Conservation (phyloP, 1,284 basidiomycete species). For the Malassezia pachydermatis region DNA sequence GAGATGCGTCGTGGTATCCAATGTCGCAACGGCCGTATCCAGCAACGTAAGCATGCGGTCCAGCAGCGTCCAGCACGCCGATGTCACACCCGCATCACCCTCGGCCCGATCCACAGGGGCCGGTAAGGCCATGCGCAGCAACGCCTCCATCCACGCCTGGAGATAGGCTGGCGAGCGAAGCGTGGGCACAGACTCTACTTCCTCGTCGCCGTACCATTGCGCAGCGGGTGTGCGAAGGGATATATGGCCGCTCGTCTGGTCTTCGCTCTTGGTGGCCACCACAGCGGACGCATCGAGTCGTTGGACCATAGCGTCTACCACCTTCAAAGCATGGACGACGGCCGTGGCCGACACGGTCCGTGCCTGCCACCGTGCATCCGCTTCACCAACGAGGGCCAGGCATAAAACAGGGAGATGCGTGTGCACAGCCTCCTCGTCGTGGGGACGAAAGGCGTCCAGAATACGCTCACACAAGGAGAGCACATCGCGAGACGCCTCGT, state of each 20-base stretch:
- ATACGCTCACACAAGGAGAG: slow-evolving; percentile 56
- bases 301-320: slow-evolving; percentile 10
- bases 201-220: background rate
- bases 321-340: background rate
- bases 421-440: slow-evolving; percentile 69
- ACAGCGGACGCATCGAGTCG: slow-evolving; percentile 1
- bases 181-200: slow-evolving; percentile 1
- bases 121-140: slow-evolving; percentile 14
- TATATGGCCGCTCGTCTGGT: too few species aligned
- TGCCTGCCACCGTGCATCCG: background rate
- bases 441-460: slow-evolving; percentile 59
- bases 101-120: too few species aligned
- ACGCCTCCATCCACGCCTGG: slow-evolving; percentile 19
- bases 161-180: slow-evolving; percentile 19
- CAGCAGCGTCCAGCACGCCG: background rate
- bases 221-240: background rate
- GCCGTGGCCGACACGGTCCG: background rate
- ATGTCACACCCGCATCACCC: background rate
- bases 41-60: slow-evolving; percentile 9
- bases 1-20: background rate
- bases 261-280: too few species aligned
- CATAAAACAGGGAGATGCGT: slow-evolving; percentile 60
- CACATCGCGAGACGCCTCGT: slow-evolving; percentile 6
- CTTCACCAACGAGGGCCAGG: background rate
- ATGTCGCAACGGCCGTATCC: slow-evolving; percentile 4